These are phyloP conservation scores for Gyrodon lividus DNA, from an alignment of 768 basidiomycete species.

Conservation along the genomic window DNA sequence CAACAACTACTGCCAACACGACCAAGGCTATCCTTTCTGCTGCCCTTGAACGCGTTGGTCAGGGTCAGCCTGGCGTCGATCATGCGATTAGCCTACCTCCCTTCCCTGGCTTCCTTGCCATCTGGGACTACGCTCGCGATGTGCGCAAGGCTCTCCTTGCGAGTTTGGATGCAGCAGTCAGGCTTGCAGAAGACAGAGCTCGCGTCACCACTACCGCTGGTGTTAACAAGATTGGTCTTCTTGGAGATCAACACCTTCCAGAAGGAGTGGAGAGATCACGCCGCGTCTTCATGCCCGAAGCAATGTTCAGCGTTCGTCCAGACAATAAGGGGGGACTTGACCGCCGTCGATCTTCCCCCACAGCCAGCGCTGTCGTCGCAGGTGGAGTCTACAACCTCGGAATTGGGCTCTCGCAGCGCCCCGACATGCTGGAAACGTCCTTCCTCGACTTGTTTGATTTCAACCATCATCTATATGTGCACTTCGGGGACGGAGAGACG, in stretches of 20 bases:
- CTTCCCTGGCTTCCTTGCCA: constrained; percentile 78
- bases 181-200: constrained; percentile 80
- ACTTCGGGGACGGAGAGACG: constrained; percentile 55
- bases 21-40: constrained; percentile 59
- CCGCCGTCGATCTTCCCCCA: constrained; percentile 36
- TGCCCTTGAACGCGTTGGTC: constrained; percentile 75
- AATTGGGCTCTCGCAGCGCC: constrained; percentile 73
- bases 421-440: constrained; percentile 76
- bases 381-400: constrained; percentile 81
- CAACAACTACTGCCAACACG: constrained; percentile 47
- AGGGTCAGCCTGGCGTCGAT: constrained; percentile 69
- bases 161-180: constrained; percentile 78
- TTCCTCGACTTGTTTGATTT: constrained; percentile 86
- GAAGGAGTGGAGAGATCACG: constrained; percentile 76
- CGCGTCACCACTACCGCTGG: constrained; percentile 61
- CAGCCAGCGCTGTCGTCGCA: constrained; percentile 59
- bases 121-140: constrained; percentile 85
- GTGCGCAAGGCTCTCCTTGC: constrained; percentile 75
- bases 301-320: constrained; percentile 79
- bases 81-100: constrained; percentile 57
- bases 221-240: constrained; percentile 60
- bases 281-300: constrained; percentile 93
- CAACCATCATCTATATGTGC: constrained; percentile 71
- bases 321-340: constrained; percentile 40
- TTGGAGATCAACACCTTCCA: constrained; percentile 79